Evolutionary conservation across 768 basidiomycete genomes (phyloP).

Genomic region (Tulasnella calospora): DNA sequence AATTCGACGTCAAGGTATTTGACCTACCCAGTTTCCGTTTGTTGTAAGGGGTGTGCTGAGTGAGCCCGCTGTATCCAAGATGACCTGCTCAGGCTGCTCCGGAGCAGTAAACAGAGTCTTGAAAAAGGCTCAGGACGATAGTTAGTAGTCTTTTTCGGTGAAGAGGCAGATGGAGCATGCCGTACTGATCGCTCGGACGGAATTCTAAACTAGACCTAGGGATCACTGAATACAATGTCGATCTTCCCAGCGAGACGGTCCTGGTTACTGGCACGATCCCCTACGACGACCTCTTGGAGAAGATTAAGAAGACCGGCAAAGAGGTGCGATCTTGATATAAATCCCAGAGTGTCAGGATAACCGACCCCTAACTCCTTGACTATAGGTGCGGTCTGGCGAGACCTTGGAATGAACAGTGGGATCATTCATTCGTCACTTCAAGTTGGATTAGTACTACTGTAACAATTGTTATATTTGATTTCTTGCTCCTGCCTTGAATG

Average conservation of each 20-base stretch:
- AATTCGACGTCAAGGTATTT: slow-evolving; percentile 77
- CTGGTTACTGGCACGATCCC: slow-evolving; percentile 54
- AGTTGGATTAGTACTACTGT: neutral
- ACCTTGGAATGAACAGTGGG: neutral
- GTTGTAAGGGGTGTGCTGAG: neutral
- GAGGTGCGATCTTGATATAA: slow-evolving; percentile 47
- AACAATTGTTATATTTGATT: neutral
- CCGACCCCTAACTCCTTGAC: neutral
- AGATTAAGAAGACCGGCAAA: slow-evolving; percentile 89
- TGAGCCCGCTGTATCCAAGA: slow-evolving; percentile 46
- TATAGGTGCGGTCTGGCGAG: neutral
- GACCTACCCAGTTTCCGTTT: neutral
- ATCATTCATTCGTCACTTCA: neutral
- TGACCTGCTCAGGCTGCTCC: slow-evolving; percentile 84
- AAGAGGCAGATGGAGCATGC: neutral
- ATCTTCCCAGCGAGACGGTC: slow-evolving; percentile 67
- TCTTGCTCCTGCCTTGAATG: neutral
- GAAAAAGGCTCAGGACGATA: slow-evolving; percentile 46
- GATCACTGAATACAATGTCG: slow-evolving; percentile 54
- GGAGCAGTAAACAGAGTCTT: slow-evolving; percentile 74
- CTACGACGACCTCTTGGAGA: slow-evolving; percentile 62
- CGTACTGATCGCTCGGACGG: neutral
- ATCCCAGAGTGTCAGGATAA: neutral
- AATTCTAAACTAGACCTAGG: slow-evolving; percentile 36
- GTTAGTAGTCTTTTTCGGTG: neutral